Conservation (phyloP, 805 yeast species). For the Hanseniaspora vineae region DNA sequence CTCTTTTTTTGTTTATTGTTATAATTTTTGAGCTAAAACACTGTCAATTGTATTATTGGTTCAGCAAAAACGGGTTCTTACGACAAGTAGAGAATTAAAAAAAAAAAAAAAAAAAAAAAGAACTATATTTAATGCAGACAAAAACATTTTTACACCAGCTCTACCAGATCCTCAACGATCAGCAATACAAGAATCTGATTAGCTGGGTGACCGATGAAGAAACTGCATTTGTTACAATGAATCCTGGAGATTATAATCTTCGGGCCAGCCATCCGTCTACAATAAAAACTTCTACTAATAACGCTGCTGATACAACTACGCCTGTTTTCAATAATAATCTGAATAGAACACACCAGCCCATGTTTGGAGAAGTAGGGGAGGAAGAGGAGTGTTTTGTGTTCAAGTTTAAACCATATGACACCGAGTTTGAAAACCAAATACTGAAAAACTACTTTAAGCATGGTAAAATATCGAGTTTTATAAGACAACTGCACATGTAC, state of each 20-base stretch:
- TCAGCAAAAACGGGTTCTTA: no score
- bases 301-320: no score
- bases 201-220: conserved; percentile 12
- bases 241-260: no score
- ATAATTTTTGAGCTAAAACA: no score
- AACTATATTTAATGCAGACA: conserved; percentile 9
- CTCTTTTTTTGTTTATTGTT: no score
- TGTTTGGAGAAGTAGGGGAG: conserved; percentile 1
- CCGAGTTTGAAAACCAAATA: conserved; percentile 15
- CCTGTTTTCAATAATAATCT: no score
- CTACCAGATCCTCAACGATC: conserved; percentile 16
- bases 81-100: no score
- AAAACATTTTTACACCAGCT: conserved; percentile 21
- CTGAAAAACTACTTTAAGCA: conserved; percentile 78
- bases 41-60: no score
- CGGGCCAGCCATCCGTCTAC: neutral
- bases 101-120: neutral
- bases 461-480: conserved; percentile 87
- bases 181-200: conserved; percentile 14
- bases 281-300: neutral
- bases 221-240: no score
- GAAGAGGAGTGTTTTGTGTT: conserved; percentile 11
- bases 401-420: conserved; percentile 17
- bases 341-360: neutral
- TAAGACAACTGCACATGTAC: conserved; percentile 90